Evolutionary conservation across 2,329 filamentous ascomycete genomes (phyloP).

Genomic region (Fusarium sp.): DNA sequence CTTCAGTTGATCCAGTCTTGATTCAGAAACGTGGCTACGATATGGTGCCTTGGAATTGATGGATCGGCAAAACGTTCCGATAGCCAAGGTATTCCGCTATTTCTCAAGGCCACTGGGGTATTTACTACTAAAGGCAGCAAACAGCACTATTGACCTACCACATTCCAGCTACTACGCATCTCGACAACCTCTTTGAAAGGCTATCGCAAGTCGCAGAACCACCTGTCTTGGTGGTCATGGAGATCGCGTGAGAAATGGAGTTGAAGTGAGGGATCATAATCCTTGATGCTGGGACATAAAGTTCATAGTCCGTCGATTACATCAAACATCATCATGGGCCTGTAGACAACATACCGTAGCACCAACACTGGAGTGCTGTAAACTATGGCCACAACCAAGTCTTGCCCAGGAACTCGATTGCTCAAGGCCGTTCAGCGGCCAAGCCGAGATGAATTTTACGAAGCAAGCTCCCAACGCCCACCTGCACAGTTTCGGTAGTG

Average conservation of each 20-base stretch:
- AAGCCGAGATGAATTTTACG: constrained; percentile 54
- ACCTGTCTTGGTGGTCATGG: neutral
- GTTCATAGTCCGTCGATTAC: neutral
- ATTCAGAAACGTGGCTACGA: constrained; percentile 53
- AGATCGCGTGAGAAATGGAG: neutral
- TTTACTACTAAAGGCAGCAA: neutral
- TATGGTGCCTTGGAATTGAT: neutral
- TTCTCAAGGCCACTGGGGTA: neutral
- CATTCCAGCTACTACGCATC: constrained; percentile 17
- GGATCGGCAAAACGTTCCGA: constrained; percentile 10
- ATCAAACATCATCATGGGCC: neutral
- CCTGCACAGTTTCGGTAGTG: constrained; percentile 46
- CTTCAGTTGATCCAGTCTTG: constrained; percentile 53
- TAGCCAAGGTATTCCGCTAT: neutral
- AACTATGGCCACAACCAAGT: constrained; percentile 57
- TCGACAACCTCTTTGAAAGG: neutral
- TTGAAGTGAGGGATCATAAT: neutral
- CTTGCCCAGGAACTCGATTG: constrained; percentile 18
- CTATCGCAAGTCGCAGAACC: neutral
- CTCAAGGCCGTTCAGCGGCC: constrained; percentile 19
- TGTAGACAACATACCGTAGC: neutral
- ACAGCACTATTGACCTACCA: constrained; percentile 6
- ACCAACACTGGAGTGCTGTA: neutral
- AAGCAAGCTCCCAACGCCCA: constrained; percentile 56
- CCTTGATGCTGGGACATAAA: neutral